Evolutionary conservation across 78 protist species (phyloP).

Genomic region (Monosiga brevicollis): DNA sequence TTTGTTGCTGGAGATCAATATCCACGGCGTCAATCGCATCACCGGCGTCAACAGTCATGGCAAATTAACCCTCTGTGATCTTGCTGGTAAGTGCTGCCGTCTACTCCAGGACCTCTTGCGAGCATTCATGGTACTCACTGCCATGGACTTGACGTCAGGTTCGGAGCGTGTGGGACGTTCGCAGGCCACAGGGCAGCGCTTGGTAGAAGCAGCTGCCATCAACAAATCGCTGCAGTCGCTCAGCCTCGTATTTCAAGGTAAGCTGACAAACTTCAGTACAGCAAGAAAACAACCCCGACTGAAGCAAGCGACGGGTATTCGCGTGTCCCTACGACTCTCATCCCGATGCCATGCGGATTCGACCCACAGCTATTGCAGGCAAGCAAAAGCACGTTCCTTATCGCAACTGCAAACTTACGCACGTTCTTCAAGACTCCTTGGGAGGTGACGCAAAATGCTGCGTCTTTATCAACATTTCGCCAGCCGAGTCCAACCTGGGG

Average conservation of each 20-base stretch:
- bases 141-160: background rate
- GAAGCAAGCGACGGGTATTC: background rate
- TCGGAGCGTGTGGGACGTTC: background rate
- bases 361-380: conserved; percentile 36
- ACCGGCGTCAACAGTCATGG: background rate
- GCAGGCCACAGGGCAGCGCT: background rate
- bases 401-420: conserved; percentile 47
- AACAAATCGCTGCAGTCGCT: background rate
- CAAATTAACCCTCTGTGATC: background rate
- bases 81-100: background rate
- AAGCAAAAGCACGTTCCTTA: conserved; percentile 36
- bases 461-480: conserved; percentile 39
- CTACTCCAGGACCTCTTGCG: background rate
- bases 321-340: background rate
- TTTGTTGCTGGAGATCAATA: background rate
- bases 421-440: conserved; percentile 37
- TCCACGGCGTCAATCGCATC: background rate
- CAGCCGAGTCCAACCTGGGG: background rate
- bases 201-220: background rate
- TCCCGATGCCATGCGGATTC: background rate
- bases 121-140: background rate
- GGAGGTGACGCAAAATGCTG: conserved; percentile 28
- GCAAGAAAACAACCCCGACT: background rate
- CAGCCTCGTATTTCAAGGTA: background rate
- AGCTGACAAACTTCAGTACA: too few species aligned